Evolutionary conservation across 2,329 filamentous ascomycete genomes (phyloP).

Genomic region (Penicillium sp.): DNA sequence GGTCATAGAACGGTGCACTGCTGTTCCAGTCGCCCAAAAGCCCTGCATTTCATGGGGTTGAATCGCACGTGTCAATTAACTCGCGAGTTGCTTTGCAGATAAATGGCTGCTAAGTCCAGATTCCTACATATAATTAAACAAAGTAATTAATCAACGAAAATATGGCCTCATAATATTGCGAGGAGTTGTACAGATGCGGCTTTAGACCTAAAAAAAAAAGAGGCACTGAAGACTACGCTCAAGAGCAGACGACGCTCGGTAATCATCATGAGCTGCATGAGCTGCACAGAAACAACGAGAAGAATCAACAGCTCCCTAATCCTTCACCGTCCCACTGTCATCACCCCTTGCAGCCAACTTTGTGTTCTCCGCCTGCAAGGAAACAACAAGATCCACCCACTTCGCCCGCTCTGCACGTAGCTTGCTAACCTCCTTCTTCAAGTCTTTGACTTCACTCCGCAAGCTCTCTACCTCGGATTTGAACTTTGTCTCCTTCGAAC

Average conservation of each 20-base stretch:
- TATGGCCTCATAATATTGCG: background rate
- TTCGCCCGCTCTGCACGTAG: conserved; percentile 49
- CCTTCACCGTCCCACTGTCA: background rate
- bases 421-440: conserved; percentile 48
- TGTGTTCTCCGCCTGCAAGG: conserved; percentile 57
- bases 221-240: background rate
- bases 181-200: background rate
- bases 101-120: background rate
- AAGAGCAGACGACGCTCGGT: background rate
- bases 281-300: background rate
- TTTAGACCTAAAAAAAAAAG: background rate
- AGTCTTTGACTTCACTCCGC: conserved; percentile 45
- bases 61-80: background rate
- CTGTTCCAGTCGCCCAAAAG: background rate
- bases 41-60: background rate
- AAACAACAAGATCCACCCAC: conserved; percentile 49
- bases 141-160: background rate
- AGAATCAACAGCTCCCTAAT: background rate
- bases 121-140: background rate
- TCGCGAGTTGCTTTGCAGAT: background rate
- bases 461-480: conserved; percentile 45
- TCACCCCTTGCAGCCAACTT: conserved; percentile 38
- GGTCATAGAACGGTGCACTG: background rate
- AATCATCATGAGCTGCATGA: background rate
- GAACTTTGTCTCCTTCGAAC: conserved; percentile 42